Conservation (phyloP, 139 green algal species). For the Coelastrella sp. region DNA sequence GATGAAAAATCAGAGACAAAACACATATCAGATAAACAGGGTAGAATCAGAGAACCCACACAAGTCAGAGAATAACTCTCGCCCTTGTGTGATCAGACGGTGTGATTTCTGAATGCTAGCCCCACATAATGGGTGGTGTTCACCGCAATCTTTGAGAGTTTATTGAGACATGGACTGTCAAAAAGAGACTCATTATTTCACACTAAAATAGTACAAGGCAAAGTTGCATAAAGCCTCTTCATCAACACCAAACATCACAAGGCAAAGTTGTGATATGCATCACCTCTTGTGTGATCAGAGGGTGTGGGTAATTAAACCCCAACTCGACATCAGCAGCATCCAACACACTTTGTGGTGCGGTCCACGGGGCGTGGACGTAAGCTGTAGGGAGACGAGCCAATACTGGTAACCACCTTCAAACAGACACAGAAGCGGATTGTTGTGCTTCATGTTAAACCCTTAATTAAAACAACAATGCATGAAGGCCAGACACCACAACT, state of each 20-base stretch:
- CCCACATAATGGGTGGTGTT: too few relatives aligned
- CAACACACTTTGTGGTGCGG: constrained; percentile 65
- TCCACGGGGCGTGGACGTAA: constrained; percentile 75
- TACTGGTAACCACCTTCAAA: constrained; percentile 70
- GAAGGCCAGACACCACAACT: not conserved
- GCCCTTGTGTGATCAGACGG: constrained; percentile 64
- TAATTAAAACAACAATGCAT: not conserved
- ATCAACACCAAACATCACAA: too few relatives aligned
- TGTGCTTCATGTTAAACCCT: not conserved
- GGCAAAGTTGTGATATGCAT: not conserved
- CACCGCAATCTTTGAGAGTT: too few relatives aligned
- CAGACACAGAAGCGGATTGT: not conserved
- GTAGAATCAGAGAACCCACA: too few relatives aligned
- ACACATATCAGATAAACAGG: too few relatives aligned
- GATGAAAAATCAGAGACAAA: too few relatives aligned
- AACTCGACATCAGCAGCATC: constrained; percentile 68
- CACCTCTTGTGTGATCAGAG: constrained; percentile 61
- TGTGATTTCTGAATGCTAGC: constrained; percentile 4
- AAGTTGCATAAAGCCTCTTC: too few relatives aligned
- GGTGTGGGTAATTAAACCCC: constrained; percentile 79
- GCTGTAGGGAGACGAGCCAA: constrained; percentile 80
- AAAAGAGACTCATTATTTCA: too few relatives aligned
- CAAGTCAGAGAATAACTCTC: not conserved
- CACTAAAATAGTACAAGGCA: too few relatives aligned
- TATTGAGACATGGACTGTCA: too few relatives aligned